A percentile compares a stretch with the other conserved stretches of the same genome.
Evolutionary conservation across 768 basidiomycete genomes (phyloP).

Genomic region (Coprinopsis sp.): DNA sequence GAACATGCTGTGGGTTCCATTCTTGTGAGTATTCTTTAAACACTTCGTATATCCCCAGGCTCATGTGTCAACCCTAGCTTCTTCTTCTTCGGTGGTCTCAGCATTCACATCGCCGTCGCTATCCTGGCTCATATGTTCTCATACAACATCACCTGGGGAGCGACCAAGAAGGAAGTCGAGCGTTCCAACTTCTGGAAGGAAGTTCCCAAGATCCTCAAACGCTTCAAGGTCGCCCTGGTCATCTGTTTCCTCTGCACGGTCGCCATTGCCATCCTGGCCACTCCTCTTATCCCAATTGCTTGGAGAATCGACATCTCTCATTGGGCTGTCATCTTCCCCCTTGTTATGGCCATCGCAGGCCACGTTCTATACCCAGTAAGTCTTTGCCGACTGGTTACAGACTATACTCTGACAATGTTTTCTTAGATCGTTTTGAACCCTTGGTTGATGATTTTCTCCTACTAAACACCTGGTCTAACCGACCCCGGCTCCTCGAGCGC

Average conservation of each 20-base stretch:
- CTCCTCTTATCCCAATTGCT: slow-evolving; percentile 48
- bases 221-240: slow-evolving; percentile 66
- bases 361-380: slow-evolving; percentile 75
- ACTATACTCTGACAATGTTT: background rate
- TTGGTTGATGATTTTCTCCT: slow-evolving; percentile 83
- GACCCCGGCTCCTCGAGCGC: background rate
- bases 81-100: slow-evolving; percentile 76
- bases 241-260: slow-evolving; percentile 48
- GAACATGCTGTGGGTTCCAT: slow-evolving; percentile 62
- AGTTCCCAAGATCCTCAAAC: slow-evolving; percentile 75
- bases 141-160: slow-evolving; percentile 75
- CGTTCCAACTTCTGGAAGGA: slow-evolving; percentile 89
- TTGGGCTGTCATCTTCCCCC: slow-evolving; percentile 78
- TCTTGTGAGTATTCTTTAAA: slow-evolving; percentile 52
- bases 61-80: slow-evolving; percentile 37
- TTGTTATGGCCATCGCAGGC: slow-evolving; percentile 59
- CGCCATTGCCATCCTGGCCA: slow-evolving; percentile 53
- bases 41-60: slow-evolving; percentile 5
- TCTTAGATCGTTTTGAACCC: slow-evolving; percentile 82
- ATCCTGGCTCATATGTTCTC: slow-evolving; percentile 69
- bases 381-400: slow-evolving; percentile 15
- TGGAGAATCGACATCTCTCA: slow-evolving; percentile 59
- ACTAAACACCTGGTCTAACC: slow-evolving; percentile 23
- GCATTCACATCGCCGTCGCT: slow-evolving; percentile 62
- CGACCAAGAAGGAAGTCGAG: slow-evolving; percentile 82